Evolutionary conservation across 1,139 yeast genomes (phyloP).

Genomic region (Pichia sp.): DNA sequence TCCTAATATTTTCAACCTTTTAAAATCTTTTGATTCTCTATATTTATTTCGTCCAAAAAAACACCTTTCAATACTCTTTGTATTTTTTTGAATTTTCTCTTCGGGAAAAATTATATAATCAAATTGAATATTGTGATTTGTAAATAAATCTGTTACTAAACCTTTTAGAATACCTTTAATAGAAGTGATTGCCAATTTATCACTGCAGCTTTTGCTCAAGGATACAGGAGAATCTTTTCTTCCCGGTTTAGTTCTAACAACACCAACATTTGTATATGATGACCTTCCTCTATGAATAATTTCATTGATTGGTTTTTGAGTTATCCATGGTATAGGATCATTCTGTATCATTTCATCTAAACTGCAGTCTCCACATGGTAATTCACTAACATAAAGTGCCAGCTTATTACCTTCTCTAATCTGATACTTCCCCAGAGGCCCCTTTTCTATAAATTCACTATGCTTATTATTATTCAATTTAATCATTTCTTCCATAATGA

Average conservation of each 20-base stretch:
- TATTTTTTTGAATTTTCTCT: constrained; percentile 25
- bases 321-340: constrained; percentile 28
- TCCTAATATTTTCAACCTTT: background rate
- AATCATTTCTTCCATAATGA: constrained; percentile 32
- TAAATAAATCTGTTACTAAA: constrained; percentile 40
- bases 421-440: constrained; percentile 21
- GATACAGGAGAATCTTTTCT: constrained; percentile 67
- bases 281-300: constrained; percentile 66
- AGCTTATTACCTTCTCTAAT: constrained; percentile 37
- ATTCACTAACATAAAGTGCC: constrained; percentile 66
- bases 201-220: constrained; percentile 81
- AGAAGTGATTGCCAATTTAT: constrained; percentile 66
- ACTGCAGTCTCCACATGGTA: constrained; percentile 93
- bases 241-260: constrained; percentile 89
- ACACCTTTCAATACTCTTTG: constrained; percentile 46
- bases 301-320: constrained; percentile 11
- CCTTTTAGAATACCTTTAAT: constrained; percentile 53
- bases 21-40: background rate
- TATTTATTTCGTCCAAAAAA: constrained; percentile 29
- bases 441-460: constrained; percentile 1
- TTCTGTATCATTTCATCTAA: constrained; percentile 39
- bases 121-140: constrained; percentile 36
- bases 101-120: constrained; percentile 50
- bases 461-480: constrained; percentile 2
- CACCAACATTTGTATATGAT: constrained; percentile 50